A percentile compares a stretch with the other conserved stretches of the same genome.
These are phyloP conservation scores for Nicotiana otophora DNA, from an alignment of 257 asterid genomes.

Conservation along the genomic window DNA sequence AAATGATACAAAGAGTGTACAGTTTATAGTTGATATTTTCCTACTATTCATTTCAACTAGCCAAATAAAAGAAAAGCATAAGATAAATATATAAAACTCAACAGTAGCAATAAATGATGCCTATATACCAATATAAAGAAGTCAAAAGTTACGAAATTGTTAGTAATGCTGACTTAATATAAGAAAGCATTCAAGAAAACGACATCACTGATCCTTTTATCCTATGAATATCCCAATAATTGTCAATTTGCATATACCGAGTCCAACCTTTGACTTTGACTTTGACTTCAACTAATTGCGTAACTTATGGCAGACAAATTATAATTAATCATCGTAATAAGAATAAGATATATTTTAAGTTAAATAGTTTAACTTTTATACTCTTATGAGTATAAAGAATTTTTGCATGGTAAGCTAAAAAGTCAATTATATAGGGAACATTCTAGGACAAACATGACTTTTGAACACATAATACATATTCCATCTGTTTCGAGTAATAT, in stretches of 20 bases:
- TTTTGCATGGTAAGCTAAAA: too few species aligned
- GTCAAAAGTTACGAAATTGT: background rate
- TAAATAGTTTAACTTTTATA: background rate
- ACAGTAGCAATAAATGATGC: background rate
- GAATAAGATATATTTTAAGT: background rate
- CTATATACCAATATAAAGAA: background rate
- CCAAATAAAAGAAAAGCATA: too few species aligned
- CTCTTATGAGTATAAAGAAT: background rate
- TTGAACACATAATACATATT: background rate
- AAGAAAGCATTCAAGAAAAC: background rate
- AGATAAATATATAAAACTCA: too few species aligned
- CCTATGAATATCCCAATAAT: background rate
- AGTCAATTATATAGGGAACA: background rate
- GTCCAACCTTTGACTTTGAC: conserved; percentile 4
- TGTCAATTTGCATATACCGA: background rate
- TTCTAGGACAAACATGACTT: background rate
- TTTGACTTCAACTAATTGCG: conserved; percentile 7
- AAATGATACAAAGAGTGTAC: too few species aligned
- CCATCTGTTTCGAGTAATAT: too few species aligned
- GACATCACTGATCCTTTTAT: background rate
- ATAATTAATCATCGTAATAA: background rate
- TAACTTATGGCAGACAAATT: background rate
- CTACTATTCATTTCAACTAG: background rate
- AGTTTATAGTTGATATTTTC: background rate
- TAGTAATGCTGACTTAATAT: background rate